These are phyloP conservation scores for Zygosaccharomyces siamensis DNA, from an alignment of 805 yeast genomes.

Conservation along the genomic window DNA sequence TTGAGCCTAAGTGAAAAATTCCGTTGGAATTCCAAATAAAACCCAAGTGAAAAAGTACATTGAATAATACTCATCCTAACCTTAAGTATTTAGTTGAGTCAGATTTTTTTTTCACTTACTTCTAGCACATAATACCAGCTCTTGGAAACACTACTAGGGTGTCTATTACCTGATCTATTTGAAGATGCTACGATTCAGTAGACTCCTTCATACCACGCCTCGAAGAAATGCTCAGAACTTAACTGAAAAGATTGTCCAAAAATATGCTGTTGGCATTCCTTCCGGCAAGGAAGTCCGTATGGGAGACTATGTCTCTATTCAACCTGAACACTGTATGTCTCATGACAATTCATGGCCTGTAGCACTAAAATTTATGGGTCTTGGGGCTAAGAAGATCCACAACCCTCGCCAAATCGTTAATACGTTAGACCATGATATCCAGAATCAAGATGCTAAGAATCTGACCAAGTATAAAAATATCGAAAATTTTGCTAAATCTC, in stretches of 20 bases:
- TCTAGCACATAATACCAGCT: too few species aligned
- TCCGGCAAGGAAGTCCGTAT: slow-evolving; percentile 69
- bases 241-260: slow-evolving; percentile 93
- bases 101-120: too few species aligned
- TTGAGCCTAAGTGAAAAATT: background rate
- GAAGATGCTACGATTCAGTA: slow-evolving; percentile 26
- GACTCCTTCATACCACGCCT: slow-evolving; percentile 21
- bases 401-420: slow-evolving; percentile 90
- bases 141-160: too few species aligned
- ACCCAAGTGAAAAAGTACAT: slow-evolving; percentile 6
- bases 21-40: slow-evolving; percentile 13
- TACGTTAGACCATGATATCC: slow-evolving; percentile 97
- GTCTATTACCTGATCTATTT: background rate
- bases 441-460: slow-evolving; percentile 85
- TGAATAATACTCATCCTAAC: background rate
- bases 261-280: slow-evolving; percentile 82
- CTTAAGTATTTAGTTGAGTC: background rate
- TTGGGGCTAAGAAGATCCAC: slow-evolving; percentile 80
- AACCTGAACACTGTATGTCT: slow-evolving; percentile 97
- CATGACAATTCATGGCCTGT: slow-evolving; percentile 99
- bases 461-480: slow-evolving; percentile 83
- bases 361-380: slow-evolving; percentile 90
- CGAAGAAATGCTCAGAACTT: slow-evolving; percentile 56
- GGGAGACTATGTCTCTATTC: slow-evolving; percentile 93
- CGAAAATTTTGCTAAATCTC: slow-evolving; percentile 81